phyloP scores from a whole-genome alignment of 441 rosid genomes.

The Capsella rubella region DNA sequence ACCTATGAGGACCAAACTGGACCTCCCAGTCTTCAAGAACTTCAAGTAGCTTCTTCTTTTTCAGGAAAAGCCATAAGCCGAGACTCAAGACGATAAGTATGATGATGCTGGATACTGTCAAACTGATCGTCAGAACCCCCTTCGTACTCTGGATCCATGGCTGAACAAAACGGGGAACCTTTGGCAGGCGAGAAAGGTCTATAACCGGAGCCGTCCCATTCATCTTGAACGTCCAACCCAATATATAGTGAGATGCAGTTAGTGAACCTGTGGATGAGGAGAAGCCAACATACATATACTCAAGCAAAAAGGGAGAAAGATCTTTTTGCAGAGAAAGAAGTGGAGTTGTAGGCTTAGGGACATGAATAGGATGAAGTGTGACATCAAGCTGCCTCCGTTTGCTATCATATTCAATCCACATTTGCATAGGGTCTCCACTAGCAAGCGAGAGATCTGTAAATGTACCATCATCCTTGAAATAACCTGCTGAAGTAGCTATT shows the following conservation, averaged over 20 bases:
- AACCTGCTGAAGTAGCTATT: background rate
- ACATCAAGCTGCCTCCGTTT: slow-evolving; percentile 1
- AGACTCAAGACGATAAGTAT: background rate
- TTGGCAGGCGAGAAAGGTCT: background rate
- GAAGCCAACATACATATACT: slow-evolving; percentile 51
- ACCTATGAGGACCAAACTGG: slow-evolving; percentile 12
- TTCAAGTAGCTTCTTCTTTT: background rate
- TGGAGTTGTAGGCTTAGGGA: slow-evolving; percentile 40
- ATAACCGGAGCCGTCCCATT: slow-evolving; percentile 17
- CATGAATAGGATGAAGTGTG: background rate
- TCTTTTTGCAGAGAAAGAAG: slow-evolving; percentile 44
- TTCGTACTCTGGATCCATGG: background rate
- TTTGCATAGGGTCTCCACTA: background rate
- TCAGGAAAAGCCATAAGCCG: background rate
- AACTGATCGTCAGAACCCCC: background rate
- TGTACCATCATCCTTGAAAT: background rate
- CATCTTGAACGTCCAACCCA: slow-evolving; percentile 49
- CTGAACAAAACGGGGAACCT: background rate
- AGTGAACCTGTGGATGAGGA: slow-evolving; percentile 19
- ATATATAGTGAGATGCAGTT: slow-evolving; percentile 37
- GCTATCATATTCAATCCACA: background rate
- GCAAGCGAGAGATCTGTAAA: background rate
- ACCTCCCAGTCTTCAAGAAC: slow-evolving; percentile 13
- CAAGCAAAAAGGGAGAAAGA: slow-evolving; percentile 35
- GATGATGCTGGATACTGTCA: background rate